Evolutionary conservation across 2,329 filamentous ascomycete species (phyloP), one percentile per base, ranked within the genome.

Genomic region (Colletotrichum sp.): DNA sequence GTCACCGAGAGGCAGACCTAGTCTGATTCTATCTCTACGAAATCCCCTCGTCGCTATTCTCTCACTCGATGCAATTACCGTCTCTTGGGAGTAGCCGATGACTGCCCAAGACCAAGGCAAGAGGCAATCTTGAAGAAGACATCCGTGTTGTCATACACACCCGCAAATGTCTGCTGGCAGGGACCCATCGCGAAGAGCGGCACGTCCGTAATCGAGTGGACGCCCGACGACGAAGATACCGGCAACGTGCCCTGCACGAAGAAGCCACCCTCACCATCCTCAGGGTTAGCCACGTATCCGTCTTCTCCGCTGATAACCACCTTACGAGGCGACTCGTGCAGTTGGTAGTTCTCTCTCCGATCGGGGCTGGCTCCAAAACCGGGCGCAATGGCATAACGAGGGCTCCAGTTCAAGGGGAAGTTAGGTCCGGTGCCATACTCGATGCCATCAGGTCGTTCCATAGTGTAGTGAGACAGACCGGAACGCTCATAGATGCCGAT

Each of bases 361-460:
- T 98, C 95, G 0, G 95, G 95, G 81, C 90, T 90, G 32, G 94
- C 94, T 64, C 89, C 91, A 27, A 95, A 85, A 64, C 95, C 95
- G 34, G 92, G 90, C 68, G 94, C 94, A 66, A 98, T 91, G 71
- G 94, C 94, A 85, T 96, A 97, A n/a, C 95, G 91, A 8, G 95
- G 95, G 82, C 95, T 93, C 94, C 95, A 97, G 87, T 95, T 95
- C 76, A 91, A 88, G 19, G 95, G 95, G 88, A 97, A 97, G 86
- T 94, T 91, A 78, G 91, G 88, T 57, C 93, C 93, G 19, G 94
- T 94, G 79, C 89, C 90, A 87, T 96, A 96, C 73, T 91, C 90
- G 78, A 94, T 89, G 77, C 89, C 89, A 71, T 90, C 90, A 27
- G 87, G 85, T 74, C 86, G 85, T 67, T 88, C 86, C 48, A 90